Percentiles rank a stretch among this genome's conserved stretches.
phyloP scores from a whole-genome alignment of 768 basidiomycete genomes.

The Russula brevipes region DNA sequence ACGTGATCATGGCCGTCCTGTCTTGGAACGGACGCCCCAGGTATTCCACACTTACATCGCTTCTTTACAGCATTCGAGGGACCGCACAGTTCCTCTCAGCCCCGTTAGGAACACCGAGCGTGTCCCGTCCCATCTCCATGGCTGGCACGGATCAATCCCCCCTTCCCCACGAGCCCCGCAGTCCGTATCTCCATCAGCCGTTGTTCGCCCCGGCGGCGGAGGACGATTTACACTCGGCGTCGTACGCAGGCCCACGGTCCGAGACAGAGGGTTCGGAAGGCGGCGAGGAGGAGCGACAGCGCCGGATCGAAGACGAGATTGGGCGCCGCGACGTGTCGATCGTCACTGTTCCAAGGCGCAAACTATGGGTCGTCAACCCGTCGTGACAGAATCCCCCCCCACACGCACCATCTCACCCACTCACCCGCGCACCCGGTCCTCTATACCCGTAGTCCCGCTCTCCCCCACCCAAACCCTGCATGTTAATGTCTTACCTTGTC shows the following conservation, averaged over 20 bases:
- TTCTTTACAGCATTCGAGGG: slow-evolving; percentile 43
- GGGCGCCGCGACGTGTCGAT: slow-evolving; percentile 78
- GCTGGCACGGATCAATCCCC: slow-evolving; percentile 40
- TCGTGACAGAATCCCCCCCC: slow-evolving; percentile 29
- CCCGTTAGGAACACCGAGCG: slow-evolving; percentile 34
- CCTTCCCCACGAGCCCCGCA: slow-evolving; percentile 41
- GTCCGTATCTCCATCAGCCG: slow-evolving; percentile 69
- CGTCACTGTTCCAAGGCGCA: slow-evolving; percentile 66
- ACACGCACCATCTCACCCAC: background rate
- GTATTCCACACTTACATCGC: slow-evolving; percentile 50
- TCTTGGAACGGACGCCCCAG: slow-evolving; percentile 57
- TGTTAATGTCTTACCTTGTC: slow-evolving; percentile 12
- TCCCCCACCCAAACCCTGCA: background rate
- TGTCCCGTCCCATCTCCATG: slow-evolving; percentile 40
- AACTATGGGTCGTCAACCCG: slow-evolving; percentile 70
- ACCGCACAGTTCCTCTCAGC: slow-evolving; percentile 28
- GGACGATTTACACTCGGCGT: slow-evolving; percentile 37
- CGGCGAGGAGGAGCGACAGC: slow-evolving; percentile 69
- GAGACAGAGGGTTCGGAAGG: slow-evolving; percentile 55
- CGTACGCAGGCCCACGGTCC: slow-evolving; percentile 43
- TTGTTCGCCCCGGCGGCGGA: slow-evolving; percentile 48
- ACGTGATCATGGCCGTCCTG: slow-evolving; percentile 45
- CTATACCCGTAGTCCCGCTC: slow-evolving; percentile 7
- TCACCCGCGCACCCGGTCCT: background rate
- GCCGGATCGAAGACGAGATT: slow-evolving; percentile 78